Evolutionary conservation across 208 protist genomes (phyloP).

Genomic region (Acanthamoeba triangularis): DNA sequence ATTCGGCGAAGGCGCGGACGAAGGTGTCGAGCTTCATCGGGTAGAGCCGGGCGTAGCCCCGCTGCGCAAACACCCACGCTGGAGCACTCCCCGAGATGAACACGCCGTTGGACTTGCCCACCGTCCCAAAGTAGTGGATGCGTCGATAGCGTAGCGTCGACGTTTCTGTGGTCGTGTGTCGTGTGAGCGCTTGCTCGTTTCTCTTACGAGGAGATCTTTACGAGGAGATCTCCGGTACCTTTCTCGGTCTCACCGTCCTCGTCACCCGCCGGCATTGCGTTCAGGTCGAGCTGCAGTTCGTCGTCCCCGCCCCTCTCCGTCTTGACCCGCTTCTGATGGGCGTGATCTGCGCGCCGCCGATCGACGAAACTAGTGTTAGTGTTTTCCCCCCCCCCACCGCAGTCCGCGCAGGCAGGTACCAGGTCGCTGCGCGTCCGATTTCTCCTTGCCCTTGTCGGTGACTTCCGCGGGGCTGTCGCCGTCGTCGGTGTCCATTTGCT

Average conservation of each 20-base stretch:
- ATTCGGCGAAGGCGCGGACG: slow-evolving; percentile 51
- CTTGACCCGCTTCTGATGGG: slow-evolving; percentile 17
- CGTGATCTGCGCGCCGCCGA: neutral
- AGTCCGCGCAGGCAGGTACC: no score
- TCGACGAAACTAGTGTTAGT: no score
- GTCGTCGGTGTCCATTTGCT: neutral
- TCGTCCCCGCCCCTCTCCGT: neutral
- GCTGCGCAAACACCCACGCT: slow-evolving; percentile 55
- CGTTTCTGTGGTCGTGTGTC: neutral
- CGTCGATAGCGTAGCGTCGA: slow-evolving; percentile 38
- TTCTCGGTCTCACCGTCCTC: slow-evolving; percentile 42
- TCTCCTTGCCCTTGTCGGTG: slow-evolving; percentile 12
- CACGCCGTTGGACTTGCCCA: slow-evolving; percentile 41
- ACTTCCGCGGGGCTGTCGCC: neutral
- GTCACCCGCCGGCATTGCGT: neutral
- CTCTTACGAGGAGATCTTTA: no score
- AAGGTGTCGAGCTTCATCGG: slow-evolving; percentile 70
- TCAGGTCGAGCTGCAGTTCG: neutral
- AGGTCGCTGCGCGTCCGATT: neutral
- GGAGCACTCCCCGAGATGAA: slow-evolving; percentile 42
- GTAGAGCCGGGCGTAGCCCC: slow-evolving; percentile 63
- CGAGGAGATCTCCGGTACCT: neutral
- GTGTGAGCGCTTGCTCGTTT: neutral
- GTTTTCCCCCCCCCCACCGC: no score
- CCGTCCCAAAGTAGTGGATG: slow-evolving; percentile 10